Conservation (phyloP, 2,329 filamentous ascomycete species). For the Drechslerella coelobrocha region DNA sequence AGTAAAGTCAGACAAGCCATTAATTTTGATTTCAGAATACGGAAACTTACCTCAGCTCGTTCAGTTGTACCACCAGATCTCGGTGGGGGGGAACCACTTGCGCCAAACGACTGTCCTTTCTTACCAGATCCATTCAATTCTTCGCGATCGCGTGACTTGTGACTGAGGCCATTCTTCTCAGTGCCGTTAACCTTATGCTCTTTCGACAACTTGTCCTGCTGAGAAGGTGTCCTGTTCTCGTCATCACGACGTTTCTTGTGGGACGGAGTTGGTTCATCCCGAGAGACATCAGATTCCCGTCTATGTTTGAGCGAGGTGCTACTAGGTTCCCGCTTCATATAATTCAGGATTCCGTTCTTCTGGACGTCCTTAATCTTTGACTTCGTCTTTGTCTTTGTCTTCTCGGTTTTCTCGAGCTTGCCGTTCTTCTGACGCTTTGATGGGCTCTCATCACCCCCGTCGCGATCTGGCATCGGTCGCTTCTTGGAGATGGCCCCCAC, state of each 20-base stretch:
- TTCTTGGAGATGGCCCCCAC: conserved; percentile 48
- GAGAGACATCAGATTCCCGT: conserved; percentile 41
- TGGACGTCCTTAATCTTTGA: conserved; percentile 30
- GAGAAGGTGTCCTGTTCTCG: conserved; percentile 15
- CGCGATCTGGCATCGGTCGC: conserved; percentile 43
- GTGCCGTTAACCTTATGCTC: conserved; percentile 38
- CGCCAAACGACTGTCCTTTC: conserved; percentile 14
- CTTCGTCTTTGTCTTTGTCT: background rate
- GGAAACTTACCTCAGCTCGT: conserved; percentile 40
- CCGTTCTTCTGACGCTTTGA: conserved; percentile 49
- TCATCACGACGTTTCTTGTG: conserved; percentile 48
- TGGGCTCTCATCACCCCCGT: conserved; percentile 47
- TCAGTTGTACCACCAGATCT: conserved; percentile 29
- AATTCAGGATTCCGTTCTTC: conserved; percentile 48
- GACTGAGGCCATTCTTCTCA: conserved; percentile 40
- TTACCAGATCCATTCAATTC: conserved; percentile 29
- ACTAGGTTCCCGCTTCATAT: conserved; percentile 38
- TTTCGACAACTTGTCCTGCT: conserved; percentile 20
- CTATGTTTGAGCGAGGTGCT: conserved; percentile 43
- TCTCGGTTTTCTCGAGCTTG: conserved; percentile 1
- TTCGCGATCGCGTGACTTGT: conserved; percentile 32
- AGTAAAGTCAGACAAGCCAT: conserved; percentile 10
- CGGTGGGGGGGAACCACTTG: conserved; percentile 22
- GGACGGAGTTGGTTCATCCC: conserved; percentile 26
- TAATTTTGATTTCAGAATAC: background rate